Conservation (phyloP, 1,284 basidiomycete species). For the Abortiporus biennis region DNA sequence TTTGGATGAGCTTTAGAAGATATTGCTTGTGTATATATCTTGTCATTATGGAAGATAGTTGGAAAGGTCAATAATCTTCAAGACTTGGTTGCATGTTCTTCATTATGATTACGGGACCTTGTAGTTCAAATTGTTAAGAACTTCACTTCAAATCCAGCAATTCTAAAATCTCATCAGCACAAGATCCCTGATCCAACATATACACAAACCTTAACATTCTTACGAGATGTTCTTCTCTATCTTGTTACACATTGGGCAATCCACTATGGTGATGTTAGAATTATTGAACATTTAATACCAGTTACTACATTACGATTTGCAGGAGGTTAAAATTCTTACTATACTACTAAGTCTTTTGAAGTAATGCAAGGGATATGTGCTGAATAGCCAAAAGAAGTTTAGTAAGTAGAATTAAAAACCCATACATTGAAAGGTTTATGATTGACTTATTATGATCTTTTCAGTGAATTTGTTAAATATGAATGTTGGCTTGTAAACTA, state of each 20-base stretch:
- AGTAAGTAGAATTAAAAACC: slow-evolving; percentile 15
- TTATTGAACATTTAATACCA: slow-evolving; percentile 28
- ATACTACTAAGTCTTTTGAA: slow-evolving; percentile 28
- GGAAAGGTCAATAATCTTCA: neutral
- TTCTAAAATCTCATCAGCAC: slow-evolving; percentile 6
- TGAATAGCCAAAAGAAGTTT: slow-evolving; percentile 26
- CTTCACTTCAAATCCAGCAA: slow-evolving; percentile 17
- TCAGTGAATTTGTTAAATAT: neutral
- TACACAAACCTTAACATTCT: slow-evolving; percentile 25
- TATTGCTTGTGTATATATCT: neutral
- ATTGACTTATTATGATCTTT: neutral
- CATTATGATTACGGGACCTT: neutral
- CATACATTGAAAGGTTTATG: neutral
- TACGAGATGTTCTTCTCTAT: slow-evolving; percentile 28
- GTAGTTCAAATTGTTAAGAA: neutral
- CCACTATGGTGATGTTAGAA: slow-evolving; percentile 28
- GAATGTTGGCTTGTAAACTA: slow-evolving; percentile 8
- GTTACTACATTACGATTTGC: slow-evolving; percentile 22
- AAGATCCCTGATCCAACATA: slow-evolving; percentile 18
- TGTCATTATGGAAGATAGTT: neutral
- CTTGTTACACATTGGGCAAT: slow-evolving; percentile 28
- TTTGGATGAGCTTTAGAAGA: neutral
- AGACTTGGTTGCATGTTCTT: neutral
- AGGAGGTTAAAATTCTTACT: slow-evolving; percentile 27
- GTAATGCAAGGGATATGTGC: slow-evolving; percentile 27